Base-by-base conservation (phyloP, 306 rosid species). In the Malus orientalis region DNA sequence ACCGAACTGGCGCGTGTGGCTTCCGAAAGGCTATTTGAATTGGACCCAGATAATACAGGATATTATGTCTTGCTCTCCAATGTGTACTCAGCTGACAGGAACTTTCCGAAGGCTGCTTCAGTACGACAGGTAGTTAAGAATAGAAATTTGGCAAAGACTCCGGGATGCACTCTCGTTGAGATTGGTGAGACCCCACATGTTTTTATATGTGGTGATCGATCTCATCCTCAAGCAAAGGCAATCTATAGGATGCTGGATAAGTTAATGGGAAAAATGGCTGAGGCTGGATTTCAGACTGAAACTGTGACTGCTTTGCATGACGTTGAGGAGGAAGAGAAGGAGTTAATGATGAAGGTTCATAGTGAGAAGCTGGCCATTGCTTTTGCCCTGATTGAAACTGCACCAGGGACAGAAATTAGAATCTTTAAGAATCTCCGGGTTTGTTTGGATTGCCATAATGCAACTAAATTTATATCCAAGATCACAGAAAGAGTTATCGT, bases 241-340 rank as follows among this genome's bases (percentile, higher is more conserved):
- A 95, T 95, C 79, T 90, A 90, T 78, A 88, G 82, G 82, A 92
- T 73, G 96, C 90, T 95, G 67, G 97, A 92, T 83, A 87, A 95
- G 82, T 84, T 95, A 76, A 81, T 88, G 40, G 85, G 88, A 70
- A 89, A 92, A 88, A 90, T 92, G 92, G 89, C 78, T 77, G 97
- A 95, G 75, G 86, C 88, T 59, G 99, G 97, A 79, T 95, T 85
- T 86, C 86, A 87, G 66, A 76, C 93, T 18, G 93, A 92, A 78
- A 95, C 91, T 20, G 79, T 80, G 49, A 81, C 90, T 70, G 89
- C 97, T 87, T 84, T 95, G 81, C 97, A 95, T 87, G 99, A 92
- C 38, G 92, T 95, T 67, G 97, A 95, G 89, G 99, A 90, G 83
- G 99, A 92, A 89, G 99, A 95, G 88, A 92, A 92, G 87, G 97